A percentile compares a stretch with the other conserved stretches of the same genome.
phyloP scores from a whole-genome alignment of 75 land plant species.

The Picea glauca region DNA sequence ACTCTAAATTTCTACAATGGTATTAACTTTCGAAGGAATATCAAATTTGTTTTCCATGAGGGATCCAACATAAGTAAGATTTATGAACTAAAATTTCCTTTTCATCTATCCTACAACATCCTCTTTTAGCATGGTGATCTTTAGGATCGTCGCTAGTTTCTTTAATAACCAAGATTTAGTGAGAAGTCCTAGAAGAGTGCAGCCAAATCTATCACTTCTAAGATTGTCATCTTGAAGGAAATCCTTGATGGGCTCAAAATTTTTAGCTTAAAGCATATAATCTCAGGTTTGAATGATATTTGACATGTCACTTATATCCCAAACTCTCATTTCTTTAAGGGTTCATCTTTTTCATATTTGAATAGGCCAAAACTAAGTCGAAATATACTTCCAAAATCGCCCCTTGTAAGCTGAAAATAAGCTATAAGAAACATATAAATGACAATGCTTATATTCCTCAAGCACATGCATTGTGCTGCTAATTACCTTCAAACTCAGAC shows the following conservation, averaged over 20 bases:
- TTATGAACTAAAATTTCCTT: neutral
- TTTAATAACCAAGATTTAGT: neutral
- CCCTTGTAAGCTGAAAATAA: too few species aligned
- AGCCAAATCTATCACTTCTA: neutral
- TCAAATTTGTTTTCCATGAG: neutral
- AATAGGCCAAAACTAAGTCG: too few species aligned
- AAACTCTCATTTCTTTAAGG: too few species aligned
- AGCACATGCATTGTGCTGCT: too few species aligned
- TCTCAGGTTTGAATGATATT: too few species aligned
- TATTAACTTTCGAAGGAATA: neutral
- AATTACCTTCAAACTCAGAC: too few species aligned
- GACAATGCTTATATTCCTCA: too few species aligned
- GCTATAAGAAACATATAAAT: too few species aligned
- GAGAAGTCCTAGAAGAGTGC: neutral
- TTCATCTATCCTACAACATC: neutral
- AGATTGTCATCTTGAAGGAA: slow-evolving; percentile 31
- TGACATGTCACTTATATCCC: too few species aligned
- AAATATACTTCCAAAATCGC: too few species aligned
- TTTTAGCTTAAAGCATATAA: neutral
- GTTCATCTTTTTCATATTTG: too few species aligned
- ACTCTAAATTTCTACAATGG: neutral
- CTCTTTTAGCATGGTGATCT: neutral
- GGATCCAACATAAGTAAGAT: neutral
- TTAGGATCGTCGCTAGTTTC: neutral
- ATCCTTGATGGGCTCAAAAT: slow-evolving; percentile 35